A percentile compares a stretch with the other conserved stretches of the same genome.
Conservation (phyloP, 306 rosid species). For the Mimosa pudica region DNA sequence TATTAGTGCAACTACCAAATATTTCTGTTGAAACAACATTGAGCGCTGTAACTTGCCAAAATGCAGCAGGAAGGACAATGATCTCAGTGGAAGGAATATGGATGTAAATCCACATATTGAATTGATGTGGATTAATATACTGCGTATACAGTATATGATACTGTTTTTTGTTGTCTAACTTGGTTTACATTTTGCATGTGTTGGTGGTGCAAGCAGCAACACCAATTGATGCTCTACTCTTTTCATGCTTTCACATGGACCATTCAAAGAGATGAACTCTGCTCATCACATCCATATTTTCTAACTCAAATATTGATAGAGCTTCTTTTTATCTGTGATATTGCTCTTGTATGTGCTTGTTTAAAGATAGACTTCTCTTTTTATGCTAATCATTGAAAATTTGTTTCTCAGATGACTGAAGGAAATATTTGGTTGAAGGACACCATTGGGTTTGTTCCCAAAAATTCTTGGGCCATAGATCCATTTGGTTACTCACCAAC, state of each 20-base stretch:
- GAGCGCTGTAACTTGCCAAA: neutral
- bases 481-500: slow-evolving; percentile 99
- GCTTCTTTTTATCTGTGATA: neutral
- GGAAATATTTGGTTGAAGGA: slow-evolving; percentile 97
- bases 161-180: neutral
- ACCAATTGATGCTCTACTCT: neutral
- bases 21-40: neutral
- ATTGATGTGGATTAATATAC: neutral
- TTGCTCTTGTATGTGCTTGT: neutral
- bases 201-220: slow-evolving; percentile 11
- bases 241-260: neutral
- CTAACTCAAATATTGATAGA: neutral
- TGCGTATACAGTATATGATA: neutral
- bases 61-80: neutral
- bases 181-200: neutral
- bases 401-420: slow-evolving; percentile 76
- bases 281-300: neutral
- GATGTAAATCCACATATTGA: neutral
- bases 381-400: slow-evolving; percentile 23
- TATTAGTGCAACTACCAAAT: neutral
- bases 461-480: slow-evolving; percentile 98
- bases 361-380: slow-evolving; percentile 17
- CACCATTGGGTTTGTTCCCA: slow-evolving; percentile 86
- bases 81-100: neutral
- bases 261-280: neutral